Base-by-base conservation (phyloP, 192 early-diverging fungal genomes). In the Coemansia sp. region DNA sequence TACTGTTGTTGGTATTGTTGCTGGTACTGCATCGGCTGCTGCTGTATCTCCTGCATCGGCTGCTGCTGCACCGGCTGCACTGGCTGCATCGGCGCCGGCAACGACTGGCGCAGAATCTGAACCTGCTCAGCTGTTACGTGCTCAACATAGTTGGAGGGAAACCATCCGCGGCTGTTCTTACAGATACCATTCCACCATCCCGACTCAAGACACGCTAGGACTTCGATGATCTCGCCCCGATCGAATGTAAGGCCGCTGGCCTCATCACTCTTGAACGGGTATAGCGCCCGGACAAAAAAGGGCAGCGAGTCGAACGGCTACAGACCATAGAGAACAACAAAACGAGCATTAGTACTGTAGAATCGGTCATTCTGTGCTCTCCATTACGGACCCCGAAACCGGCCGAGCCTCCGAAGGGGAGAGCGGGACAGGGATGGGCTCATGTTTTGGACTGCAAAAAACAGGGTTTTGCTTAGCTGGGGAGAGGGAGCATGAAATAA, bases 161-260 rank as follows among this genome's bases (percentile, higher is more conserved):
- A 94, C 91, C 92, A 91, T 20, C 96, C 96, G 47, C 92, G 85
- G 63, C 86, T 76, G 49, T 83, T 87, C 55, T 84, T 83, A 67
- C 87, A 89, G 58, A 88, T 70, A 14, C 97, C 97, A 65, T 96
- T 93, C 97, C 97, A 98, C 97, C 97, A 98, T 12, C 95, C 97
- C 1, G 92, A 92, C 60, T 89, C 86, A 26, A 97, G 87, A 61
- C 92, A 90, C 8, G 87, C 88, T 8, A 96, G 76, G 5, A 98
- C 95, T 62, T 94, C 88, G 67, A 98, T 94, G 58, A 89, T 75
- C 66, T 96, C 93, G 59, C 90, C 93, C 60, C 86, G 82, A 56
- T 84, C 83, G 74, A 98, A 96, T 5, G 86, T 82, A 46, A 98
- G 85, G 50, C 86, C 87, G 48, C 90, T 87, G 42, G 83, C 74